phyloP scores from a whole-genome alignment of 208 protist species.

The Entamoeba histolytica region DNA sequence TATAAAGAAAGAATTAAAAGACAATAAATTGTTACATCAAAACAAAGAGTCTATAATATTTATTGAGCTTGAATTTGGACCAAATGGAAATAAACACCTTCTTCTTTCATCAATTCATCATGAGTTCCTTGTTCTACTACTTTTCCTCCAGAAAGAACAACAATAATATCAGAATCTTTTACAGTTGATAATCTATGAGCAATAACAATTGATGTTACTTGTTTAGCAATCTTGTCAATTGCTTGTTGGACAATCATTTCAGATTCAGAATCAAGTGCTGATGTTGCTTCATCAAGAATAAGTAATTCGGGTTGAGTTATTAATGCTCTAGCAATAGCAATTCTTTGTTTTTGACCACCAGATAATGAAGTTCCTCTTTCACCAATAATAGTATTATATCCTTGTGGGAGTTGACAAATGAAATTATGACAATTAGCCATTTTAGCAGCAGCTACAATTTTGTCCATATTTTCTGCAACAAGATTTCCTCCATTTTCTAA shows the following conservation, averaged over 20 bases:
- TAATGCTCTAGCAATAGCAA: slow-evolving; percentile 44
- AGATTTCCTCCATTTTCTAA: neutral
- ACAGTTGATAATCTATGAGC: slow-evolving; percentile 67
- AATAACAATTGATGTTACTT: slow-evolving; percentile 61
- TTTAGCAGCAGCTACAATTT: neutral
- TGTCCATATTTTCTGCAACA: neutral
- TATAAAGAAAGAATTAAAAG: too few species aligned
- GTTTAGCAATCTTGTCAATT: neutral
- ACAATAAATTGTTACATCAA: too few species aligned
- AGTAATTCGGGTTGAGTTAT: slow-evolving; percentile 55
- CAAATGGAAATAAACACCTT: too few species aligned
- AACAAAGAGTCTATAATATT: too few species aligned
- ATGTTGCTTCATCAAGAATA: slow-evolving; percentile 30
- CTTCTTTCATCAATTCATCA: slow-evolving; percentile 37
- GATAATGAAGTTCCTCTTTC: neutral
- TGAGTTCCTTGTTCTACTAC: slow-evolving; percentile 59
- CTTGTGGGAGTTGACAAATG: neutral
- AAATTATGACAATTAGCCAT: neutral
- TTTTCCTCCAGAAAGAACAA: slow-evolving; percentile 60
- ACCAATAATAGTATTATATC: neutral
- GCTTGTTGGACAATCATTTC: slow-evolving; percentile 21
- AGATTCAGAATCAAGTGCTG: slow-evolving; percentile 25
- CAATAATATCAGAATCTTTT: slow-evolving; percentile 60
- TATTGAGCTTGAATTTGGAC: too few species aligned
- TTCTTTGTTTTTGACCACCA: slow-evolving; percentile 47